Evolutionary conservation across 352 stramenopile genomes (phyloP).

Genomic region (Phytophthora colocasiae): DNA sequence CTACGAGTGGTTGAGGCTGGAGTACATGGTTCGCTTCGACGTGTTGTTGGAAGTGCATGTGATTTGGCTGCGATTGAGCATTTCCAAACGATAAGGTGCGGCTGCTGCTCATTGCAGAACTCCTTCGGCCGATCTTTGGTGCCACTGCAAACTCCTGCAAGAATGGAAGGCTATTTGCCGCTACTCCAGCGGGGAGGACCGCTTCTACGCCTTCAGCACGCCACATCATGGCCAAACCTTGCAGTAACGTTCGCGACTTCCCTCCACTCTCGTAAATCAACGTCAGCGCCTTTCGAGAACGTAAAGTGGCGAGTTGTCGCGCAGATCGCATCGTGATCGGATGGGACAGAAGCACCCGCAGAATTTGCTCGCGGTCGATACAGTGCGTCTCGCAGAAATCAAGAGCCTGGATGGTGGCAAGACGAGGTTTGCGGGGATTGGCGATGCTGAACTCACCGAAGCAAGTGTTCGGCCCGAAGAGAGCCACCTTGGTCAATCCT

Average conservation of each 20-base stretch:
- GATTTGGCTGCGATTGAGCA: conserved; percentile 14
- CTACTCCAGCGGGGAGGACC: conserved; percentile 44
- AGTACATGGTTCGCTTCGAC: conserved; percentile 2
- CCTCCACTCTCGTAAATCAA: conserved; percentile 62
- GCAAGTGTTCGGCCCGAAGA: conserved; percentile 73
- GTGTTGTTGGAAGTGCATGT: conserved; percentile 11
- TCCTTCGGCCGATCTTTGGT: background rate
- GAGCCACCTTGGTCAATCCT: conserved; percentile 64
- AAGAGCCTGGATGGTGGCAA: conserved; percentile 80
- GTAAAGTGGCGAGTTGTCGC: conserved; percentile 53
- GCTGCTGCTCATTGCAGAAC: background rate
- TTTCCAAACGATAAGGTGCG: background rate
- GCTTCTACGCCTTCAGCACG: conserved; percentile 58
- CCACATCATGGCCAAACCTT: conserved; percentile 72
- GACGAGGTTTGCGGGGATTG: conserved; percentile 66
- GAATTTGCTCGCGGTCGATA: conserved; percentile 56
- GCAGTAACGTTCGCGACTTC: conserved; percentile 67
- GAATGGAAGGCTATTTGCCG: conserved; percentile 43
- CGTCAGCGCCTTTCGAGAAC: conserved; percentile 63
- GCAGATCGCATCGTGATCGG: conserved; percentile 71
- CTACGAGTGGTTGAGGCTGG: background rate
- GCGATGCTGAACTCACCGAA: conserved; percentile 87
- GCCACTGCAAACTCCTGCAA: conserved; percentile 52
- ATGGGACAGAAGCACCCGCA: conserved; percentile 56
- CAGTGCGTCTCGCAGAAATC: conserved; percentile 86